Percentiles rank a stretch among this genome's conserved stretches.
Evolutionary conservation across 2,329 filamentous ascomycete species (phyloP).

Genomic region (Ophiocordyceps unilateralis): DNA sequence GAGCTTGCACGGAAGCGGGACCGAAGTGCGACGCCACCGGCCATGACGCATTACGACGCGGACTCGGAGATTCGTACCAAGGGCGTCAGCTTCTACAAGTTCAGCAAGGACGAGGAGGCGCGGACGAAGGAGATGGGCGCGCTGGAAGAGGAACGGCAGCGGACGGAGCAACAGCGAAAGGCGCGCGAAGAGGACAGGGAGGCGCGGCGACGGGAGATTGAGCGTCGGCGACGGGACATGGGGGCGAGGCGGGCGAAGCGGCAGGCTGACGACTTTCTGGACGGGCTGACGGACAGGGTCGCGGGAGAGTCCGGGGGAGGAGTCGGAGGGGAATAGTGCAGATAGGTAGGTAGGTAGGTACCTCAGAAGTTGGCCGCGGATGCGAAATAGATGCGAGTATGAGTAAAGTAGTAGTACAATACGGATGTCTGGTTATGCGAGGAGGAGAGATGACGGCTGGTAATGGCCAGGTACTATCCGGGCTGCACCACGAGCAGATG

Average conservation of each 20-base stretch:
- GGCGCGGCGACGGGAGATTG: slow-evolving; percentile 43
- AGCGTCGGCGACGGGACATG: slow-evolving; percentile 44
- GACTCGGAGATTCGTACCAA: slow-evolving; percentile 69
- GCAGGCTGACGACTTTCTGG: slow-evolving; percentile 57
- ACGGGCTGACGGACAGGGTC: slow-evolving; percentile 24
- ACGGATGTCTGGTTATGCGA: too few relatives aligned
- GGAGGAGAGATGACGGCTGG: background rate
- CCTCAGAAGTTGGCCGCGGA: too few relatives aligned
- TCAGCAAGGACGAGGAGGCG: slow-evolving; percentile 57
- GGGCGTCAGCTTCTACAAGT: slow-evolving; percentile 83
- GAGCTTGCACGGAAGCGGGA: slow-evolving; percentile 63
- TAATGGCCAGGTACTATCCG: too few relatives aligned
- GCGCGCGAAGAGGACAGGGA: slow-evolving; percentile 39
- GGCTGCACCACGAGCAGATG: too few relatives aligned
- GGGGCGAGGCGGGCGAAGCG: slow-evolving; percentile 44
- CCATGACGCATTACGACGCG: slow-evolving; percentile 72
- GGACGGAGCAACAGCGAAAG: slow-evolving; percentile 47
- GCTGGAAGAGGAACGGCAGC: slow-evolving; percentile 46
- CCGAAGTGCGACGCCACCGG: slow-evolving; percentile 62
- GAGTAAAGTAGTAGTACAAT: too few relatives aligned
- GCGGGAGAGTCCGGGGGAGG: background rate
- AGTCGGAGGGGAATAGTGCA: background rate
- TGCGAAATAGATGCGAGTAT: too few relatives aligned
- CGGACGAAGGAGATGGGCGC: slow-evolving; percentile 56
- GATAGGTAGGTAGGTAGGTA: too few relatives aligned